phyloP scores from a whole-genome alignment of 2,329 filamentous ascomycete species.

The Sporothrix brunneoviolacea region DNA sequence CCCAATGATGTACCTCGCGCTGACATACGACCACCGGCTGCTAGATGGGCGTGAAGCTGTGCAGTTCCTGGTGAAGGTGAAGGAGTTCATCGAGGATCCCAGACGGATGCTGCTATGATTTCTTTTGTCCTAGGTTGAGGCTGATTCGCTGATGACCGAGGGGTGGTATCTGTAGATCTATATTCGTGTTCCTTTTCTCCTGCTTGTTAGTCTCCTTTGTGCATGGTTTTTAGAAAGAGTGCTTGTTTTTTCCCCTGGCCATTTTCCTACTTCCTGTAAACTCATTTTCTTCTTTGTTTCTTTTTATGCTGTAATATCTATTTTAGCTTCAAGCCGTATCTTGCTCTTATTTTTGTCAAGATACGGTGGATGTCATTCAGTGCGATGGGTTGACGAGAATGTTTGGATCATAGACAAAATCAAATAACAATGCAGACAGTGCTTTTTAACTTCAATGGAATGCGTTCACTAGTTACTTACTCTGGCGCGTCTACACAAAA shows the following conservation, averaged over 20 bases:
- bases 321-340: not conserved
- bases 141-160: not conserved
- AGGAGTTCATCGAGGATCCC: constrained; percentile 96
- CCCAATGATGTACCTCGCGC: constrained; percentile 99
- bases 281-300: not conserved
- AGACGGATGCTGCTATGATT: constrained; percentile 72
- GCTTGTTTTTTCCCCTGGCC: not conserved
- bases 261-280: not conserved
- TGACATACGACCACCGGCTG: constrained; percentile 96
- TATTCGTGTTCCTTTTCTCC: not conserved
- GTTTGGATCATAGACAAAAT: constrained; percentile 7
- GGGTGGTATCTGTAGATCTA: constrained; percentile 9
- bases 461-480: too few species aligned
- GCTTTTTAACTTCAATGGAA: too few species aligned
- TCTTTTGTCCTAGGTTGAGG: not conserved
- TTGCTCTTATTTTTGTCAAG: not conserved
- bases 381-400: not conserved
- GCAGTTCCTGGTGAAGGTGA: constrained; percentile 93
- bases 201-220: not conserved
- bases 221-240: not conserved
- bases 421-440: not conserved
- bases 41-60: constrained; percentile 93
- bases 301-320: constrained; percentile 2
- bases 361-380: not conserved
- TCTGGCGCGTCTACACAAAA: too few species aligned